Evolutionary conservation across 2,329 filamentous ascomycete species (phyloP).

Genomic region (Pseudogymnoascus sp.): DNA sequence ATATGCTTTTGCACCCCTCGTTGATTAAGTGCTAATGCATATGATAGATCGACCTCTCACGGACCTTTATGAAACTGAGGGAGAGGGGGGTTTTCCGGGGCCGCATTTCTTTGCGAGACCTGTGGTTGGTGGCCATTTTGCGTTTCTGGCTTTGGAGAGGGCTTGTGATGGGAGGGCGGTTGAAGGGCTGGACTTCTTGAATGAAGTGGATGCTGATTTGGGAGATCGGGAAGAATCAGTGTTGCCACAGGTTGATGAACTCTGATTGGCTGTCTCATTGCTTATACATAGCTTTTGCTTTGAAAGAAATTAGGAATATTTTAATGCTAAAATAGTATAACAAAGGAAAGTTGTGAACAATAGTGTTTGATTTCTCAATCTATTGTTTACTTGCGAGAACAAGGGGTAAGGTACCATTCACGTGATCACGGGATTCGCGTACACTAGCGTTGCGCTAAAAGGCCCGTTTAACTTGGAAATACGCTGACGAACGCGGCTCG

Average conservation of each 20-base stretch:
- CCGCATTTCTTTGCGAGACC: conserved; percentile 73
- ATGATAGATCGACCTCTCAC: conserved; percentile 62
- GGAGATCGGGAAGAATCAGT: neutral
- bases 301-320: neutral
- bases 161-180: conserved; percentile 66
- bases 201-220: conserved; percentile 25
- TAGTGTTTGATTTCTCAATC: neutral
- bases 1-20: neutral
- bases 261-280: neutral
- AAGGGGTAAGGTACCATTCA: neutral
- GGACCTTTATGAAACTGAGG: conserved; percentile 77
- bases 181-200: conserved; percentile 46
- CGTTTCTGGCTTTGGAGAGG: conserved; percentile 71
- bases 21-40: conserved; percentile 16
- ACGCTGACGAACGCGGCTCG: conserved; percentile 1
- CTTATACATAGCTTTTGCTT: neutral
- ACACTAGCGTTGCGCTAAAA: conserved; percentile 7
- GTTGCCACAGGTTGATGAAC: neutral
- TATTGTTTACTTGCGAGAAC: neutral
- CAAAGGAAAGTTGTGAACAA: neutral
- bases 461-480: conserved; percentile 3
- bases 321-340: neutral
- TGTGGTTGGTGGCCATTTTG: conserved; percentile 80
- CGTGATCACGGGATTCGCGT: conserved; percentile 5
- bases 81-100: conserved; percentile 64